phyloP scores from a whole-genome alignment of 2,329 filamentous ascomycete species.

The Fusarium floridanum region DNA sequence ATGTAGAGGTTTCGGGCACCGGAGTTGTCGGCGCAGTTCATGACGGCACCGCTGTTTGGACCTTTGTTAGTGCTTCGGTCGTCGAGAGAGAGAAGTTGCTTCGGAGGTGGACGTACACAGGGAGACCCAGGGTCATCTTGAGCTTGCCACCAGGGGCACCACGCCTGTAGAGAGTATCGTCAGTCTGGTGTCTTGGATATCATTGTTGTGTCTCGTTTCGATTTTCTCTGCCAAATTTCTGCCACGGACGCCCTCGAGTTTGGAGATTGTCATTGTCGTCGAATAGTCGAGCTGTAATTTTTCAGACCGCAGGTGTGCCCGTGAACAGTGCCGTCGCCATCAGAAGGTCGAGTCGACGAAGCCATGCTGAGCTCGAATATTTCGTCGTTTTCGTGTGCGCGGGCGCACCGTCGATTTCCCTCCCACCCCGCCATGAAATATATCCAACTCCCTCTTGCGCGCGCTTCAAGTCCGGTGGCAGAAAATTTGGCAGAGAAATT shows the following conservation, averaged over 20 bases:
- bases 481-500: slow-evolving; percentile 34
- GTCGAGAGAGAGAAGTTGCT: slow-evolving; percentile 17
- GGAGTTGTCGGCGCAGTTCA: slow-evolving; percentile 99
- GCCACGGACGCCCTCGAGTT: neutral
- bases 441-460: slow-evolving; percentile 20
- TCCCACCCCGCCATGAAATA: slow-evolving; percentile 32
- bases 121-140: slow-evolving; percentile 99
- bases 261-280: neutral
- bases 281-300: slow-evolving; percentile 15
- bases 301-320: slow-evolving; percentile 8
- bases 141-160: slow-evolving; percentile 99
- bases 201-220: slow-evolving; percentile 10
- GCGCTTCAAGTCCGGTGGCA: slow-evolving; percentile 11
- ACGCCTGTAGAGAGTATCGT: slow-evolving; percentile 66
- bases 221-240: slow-evolving; percentile 36
- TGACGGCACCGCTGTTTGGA: slow-evolving; percentile 86
- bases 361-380: neutral
- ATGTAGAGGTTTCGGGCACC: slow-evolving; percentile 99
- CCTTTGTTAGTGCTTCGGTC: slow-evolving; percentile 13
- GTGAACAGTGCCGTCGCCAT: neutral
- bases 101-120: slow-evolving; percentile 79
- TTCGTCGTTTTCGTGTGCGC: slow-evolving; percentile 33
- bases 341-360: neutral
- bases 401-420: slow-evolving; percentile 16
- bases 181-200: slow-evolving; percentile 43